Evolutionary conservation across 768 basidiomycete species (phyloP), one percentile per base, ranked within the genome.

Genomic region (Coprinopsis marcescibilis): DNA sequence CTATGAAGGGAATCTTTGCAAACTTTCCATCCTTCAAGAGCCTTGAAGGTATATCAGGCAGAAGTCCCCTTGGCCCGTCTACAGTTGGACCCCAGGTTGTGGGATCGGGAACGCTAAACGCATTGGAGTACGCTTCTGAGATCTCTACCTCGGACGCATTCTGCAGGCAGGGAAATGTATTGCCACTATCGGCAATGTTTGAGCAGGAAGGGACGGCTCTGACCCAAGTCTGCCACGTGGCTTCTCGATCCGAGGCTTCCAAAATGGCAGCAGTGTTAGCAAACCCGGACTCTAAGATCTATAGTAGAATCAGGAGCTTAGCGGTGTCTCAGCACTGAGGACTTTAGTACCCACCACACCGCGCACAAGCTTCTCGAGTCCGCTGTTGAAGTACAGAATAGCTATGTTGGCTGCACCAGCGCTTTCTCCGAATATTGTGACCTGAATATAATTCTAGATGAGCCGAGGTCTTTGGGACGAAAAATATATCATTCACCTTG

Each of bases 361-460:
- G 20, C 66, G 57, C 12, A 65, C 68, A 10, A 69, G 48, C 21
- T 57, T 56, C 36, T 59, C 60, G 27, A 69, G 53, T 19, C 51
- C 56, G 2, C 61, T 63, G 51, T 66, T 65, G 34, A 71, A 58
- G 45, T 67, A 66, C 23, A 70, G 64, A 44, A 73, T 59, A 1
- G 66, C 57, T 14, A 67, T 67, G 52, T 60, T 61, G 43, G 72
- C 72, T 15, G 78, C 73, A 4, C 79, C 78, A 10, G 78, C 79
- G 33, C 71, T 73, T 51, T 80, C 69, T 15, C 79, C 80, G 43
- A 73, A 72, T 20, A 75, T 57, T 1, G 76, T 78, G 2, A 80
- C 75, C 66, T 73, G 38, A 4, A 20, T 11, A 10, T 5, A 11
- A 4, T 19, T 10, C n/a, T 23, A 11, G 8, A 14, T 44, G 21